Base-by-base conservation (phyloP, 345 rosid genomes). In the Eucalyptus decipiens region DNA sequence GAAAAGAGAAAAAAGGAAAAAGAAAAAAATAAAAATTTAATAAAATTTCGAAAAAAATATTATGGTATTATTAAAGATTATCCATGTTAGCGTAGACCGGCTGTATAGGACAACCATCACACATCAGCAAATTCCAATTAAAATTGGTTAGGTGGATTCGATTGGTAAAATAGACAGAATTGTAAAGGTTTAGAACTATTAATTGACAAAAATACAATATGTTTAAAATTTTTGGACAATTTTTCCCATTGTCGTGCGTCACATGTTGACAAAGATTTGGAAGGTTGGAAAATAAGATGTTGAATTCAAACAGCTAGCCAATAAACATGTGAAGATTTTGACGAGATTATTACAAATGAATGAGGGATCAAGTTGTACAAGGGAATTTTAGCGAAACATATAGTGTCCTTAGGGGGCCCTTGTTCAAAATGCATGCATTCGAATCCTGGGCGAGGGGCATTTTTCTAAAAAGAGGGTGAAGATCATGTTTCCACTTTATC, bases 91-190 rank as follows among this genome's bases (percentile, higher is more conserved):
- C 3, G 8, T 28, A 5, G 32, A 26, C 4, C 4, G 16, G 0
- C 16, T 28, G 3, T 28, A 28, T 26, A 26, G 0, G 16, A 32
- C 6, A 32, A 32, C 37, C 2, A 0, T 67, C 42, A 3, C 42
- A 32, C 23, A 1, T 69, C 37, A 69, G 0, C 0, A 1, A 69
- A 17, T 69, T 32, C 4, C 24, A 5, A 2, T 9, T 28, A 60
- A 60, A 60, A 26, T 26, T 60, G 32, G 8, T 21, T 0, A 1
- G 14, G 37, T 32, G 1, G 2, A 69, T 10, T 69, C 19, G 1
- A 69, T 18, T 17, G 21, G 12, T 7, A 69, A 69, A 69, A 69
- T 32, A 16, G 6, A 18, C 1, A 10, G 32, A 69, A 34, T 69
- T 69, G 2, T 43, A 69, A 69, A 17, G 1, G 2, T 10, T 32